Conservation (phyloP, 2,329 filamentous ascomycete genomes). For the Fusarium mexicanum region DNA sequence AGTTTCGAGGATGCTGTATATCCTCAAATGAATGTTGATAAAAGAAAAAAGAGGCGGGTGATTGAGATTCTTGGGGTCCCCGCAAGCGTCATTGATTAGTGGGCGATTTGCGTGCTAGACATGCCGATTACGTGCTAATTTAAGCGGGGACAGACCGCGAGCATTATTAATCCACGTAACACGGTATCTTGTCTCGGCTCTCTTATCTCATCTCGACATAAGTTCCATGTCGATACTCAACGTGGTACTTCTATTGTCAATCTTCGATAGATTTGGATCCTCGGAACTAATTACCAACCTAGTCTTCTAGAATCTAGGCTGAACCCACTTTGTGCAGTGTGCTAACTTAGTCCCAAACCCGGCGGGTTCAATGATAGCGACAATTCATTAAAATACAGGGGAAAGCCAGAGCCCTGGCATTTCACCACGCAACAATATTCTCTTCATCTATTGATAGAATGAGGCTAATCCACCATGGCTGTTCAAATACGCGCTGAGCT, state of each 20-base stretch:
- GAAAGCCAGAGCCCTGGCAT: neutral
- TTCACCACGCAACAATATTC: neutral
- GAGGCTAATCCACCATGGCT: neutral
- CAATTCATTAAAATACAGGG: neutral
- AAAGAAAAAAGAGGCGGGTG: neutral
- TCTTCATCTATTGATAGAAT: neutral
- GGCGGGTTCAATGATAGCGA: neutral
- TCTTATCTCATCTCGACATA: neutral
- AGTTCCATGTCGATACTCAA: neutral
- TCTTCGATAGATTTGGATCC: neutral
- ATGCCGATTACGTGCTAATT: neutral
- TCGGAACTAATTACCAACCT: too few relatives aligned
- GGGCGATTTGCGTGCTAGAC: neutral
- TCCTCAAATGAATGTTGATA: neutral
- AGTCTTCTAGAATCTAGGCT: too few relatives aligned
- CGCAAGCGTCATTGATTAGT: conserved; percentile 14
- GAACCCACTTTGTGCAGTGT: neutral
- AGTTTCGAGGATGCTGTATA: rapidly evolving
- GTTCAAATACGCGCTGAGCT: neutral
- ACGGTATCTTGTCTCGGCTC: neutral
- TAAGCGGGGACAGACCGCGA: neutral
- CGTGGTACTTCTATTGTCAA: neutral
- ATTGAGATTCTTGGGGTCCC: neutral
- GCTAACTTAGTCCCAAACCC: neutral
- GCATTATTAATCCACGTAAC: conserved; percentile 23